Evolutionary conservation across 495 filamentous ascomycete genomes (phyloP), one percentile per base, ranked within the genome.

Genomic region (Apodospora peruviana): DNA sequence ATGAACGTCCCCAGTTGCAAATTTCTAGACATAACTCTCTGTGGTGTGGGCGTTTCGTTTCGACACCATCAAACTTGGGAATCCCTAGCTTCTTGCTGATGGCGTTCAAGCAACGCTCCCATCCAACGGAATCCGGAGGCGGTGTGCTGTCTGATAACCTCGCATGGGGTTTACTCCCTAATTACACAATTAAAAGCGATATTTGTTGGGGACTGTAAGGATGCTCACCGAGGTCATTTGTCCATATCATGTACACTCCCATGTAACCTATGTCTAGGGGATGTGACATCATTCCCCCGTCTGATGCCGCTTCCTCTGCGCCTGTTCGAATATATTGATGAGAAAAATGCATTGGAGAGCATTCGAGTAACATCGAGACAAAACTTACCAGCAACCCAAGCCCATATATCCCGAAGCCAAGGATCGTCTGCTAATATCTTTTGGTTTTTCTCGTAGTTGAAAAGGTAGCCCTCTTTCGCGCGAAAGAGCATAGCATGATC

Each of bases 181-280:
- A n/a, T n/a, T n/a, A n/a, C n/a, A n/a, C n/a, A n/a, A n/a, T n/a
- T n/a, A n/a, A n/a, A n/a, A 11, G 27, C 27, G 14, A 14, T 18
- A 7, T 18, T 44, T 20, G 14, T 55, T n/a, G 20, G 14, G 18
- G n/a, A 14, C 48, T 63, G 56, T n/a, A 21, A 10, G 10, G 2
- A 43, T 5, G 52, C 73, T 40, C 61, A 84, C 87, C 83, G 42
- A 90, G 62, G 29, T 87, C 74, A 56, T 87, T 85, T 24, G 70
- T 83, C 91, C 91, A 96, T 14, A 96, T 78, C 32, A 77, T 78
- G 45, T 78, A 73, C 36, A 97, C 83, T 3, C 93, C 93, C 59
- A 96, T 64, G 62, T 89, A 98, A 57, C 84, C 90, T 35, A 96
- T 63, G 56, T 96, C 93, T 5, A 95, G 65, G 1, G 77, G 72